Conservation (phyloP, 1,139 yeast genomes). For the Candida sanyaensis region DNA sequence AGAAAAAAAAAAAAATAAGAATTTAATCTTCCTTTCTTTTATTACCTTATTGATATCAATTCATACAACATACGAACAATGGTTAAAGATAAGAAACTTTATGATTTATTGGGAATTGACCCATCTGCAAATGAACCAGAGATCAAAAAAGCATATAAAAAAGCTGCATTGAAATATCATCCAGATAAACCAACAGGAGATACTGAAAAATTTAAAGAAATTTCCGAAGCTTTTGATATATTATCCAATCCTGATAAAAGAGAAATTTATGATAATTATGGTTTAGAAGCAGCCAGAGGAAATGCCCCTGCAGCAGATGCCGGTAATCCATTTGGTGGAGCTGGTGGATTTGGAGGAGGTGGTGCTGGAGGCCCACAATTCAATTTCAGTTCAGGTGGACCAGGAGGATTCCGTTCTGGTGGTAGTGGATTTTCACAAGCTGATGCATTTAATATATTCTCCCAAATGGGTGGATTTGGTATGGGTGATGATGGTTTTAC, state of each 20-base stretch:
- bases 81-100: slow-evolving; percentile 83
- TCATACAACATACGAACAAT: slow-evolving; percentile 28
- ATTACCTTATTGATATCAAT: no score
- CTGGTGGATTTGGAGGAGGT: slow-evolving; percentile 36
- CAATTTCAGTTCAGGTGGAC: slow-evolving; percentile 28
- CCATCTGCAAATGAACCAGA: slow-evolving; percentile 80
- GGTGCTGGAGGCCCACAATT: slow-evolving; percentile 46
- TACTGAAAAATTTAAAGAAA: slow-evolving; percentile 90
- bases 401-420: slow-evolving; percentile 23
- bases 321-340: slow-evolving; percentile 38
- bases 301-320: slow-evolving; percentile 68
- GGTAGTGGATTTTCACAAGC: slow-evolving; percentile 63
- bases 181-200: slow-evolving; percentile 98
- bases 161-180: slow-evolving; percentile 82
- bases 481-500: slow-evolving; percentile 56
- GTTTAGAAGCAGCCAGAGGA: slow-evolving; percentile 91
- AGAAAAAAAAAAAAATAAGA: no score
- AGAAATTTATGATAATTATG: slow-evolving; percentile 83
- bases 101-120: slow-evolving; percentile 74
- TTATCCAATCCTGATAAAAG: slow-evolving; percentile 81
- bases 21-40: no score
- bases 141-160: slow-evolving; percentile 84
- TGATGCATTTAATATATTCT: slow-evolving; percentile 84
- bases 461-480: slow-evolving; percentile 66
- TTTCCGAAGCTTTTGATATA: slow-evolving; percentile 92